A percentile compares a stretch with the other conserved stretches of the same genome.
Conservation (phyloP, 2,329 filamentous ascomycete species). For the Cladosporium sp. region DNA sequence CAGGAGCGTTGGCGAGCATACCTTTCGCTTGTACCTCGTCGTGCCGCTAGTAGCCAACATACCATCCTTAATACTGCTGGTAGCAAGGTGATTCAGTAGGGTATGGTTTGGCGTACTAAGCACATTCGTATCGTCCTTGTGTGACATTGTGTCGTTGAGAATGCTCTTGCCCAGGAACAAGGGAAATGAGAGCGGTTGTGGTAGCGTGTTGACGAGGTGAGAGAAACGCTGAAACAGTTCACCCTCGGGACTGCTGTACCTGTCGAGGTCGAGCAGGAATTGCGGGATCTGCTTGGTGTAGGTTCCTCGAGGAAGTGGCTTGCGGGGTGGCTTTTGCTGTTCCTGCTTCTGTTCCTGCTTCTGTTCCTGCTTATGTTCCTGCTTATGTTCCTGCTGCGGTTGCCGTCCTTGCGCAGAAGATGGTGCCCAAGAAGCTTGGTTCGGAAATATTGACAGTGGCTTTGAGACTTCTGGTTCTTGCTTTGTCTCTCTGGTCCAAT, state of each 20-base stretch:
- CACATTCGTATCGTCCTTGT: constrained; percentile 98
- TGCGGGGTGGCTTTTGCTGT: constrained; percentile 17
- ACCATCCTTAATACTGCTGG: constrained; percentile 96
- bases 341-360: constrained; percentile 2
- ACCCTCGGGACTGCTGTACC: constrained; percentile 54
- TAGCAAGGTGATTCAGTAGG: constrained; percentile 91
- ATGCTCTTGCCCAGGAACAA: constrained; percentile 94
- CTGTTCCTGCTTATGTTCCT: not conserved
- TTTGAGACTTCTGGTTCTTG: not conserved
- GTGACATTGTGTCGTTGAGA: constrained; percentile 80
- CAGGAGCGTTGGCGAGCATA: constrained; percentile 30
- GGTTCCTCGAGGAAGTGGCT: constrained; percentile 45
- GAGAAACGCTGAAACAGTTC: constrained; percentile 70
- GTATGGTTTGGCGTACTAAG: constrained; percentile 96
- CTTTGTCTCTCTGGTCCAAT: too few species aligned
- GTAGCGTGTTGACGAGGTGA: constrained; percentile 71
- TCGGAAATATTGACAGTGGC: constrained; percentile 13
- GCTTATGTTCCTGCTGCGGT: too few species aligned
- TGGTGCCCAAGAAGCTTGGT: not conserved
- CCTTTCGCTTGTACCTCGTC: constrained; percentile 96
- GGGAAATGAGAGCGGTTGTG: constrained; percentile 78
- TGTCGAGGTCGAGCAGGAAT: constrained; percentile 83
- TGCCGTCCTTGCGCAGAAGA: too few species aligned
- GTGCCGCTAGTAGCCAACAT: constrained; percentile 93
- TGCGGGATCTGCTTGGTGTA: constrained; percentile 75